Base-by-base conservation (phyloP, 352 stramenopile genomes). In the Phytopythium helicoides region DNA sequence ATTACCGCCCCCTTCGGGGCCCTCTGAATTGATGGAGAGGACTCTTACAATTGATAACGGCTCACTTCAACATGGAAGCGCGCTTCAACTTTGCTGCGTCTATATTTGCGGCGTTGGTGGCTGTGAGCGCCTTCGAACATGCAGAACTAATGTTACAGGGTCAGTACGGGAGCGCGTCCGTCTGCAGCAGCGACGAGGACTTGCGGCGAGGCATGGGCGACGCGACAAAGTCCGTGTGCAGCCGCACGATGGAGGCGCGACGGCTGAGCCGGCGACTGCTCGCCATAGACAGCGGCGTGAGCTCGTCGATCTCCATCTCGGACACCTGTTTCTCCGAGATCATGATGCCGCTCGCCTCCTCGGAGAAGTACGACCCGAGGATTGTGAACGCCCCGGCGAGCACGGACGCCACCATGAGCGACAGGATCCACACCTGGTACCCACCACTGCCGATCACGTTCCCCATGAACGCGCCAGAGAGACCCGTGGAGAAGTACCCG, bases 391-490 rank as follows among this genome's bases (percentile, higher is more conserved):
- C 58, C 0, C 77, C 77, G 0, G 77, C 66, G 21, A 86, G 56
- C 5, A 88, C 51, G 0, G 81, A 88, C 10, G 77, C 73, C 6
- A 67, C 58, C 60, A 85, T 72, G 37, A 91, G 75, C 15, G 77
- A 87, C 16, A 72, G 39, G 7, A 64, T 68, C 77, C 81, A 91
- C 15, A 86, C 60, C 11, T 58, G 22, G 56, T 86, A 91, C 5
- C 81, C 81, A 26, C 66, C 75, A 18, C 40, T 48, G 33, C 62
- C 60, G 48, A 91, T 86, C 25, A 85, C 60, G 33, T 71, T 73
- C 18, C 81, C 81, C 81, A 89, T 91, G 38, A 86, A 56, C 0
- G 67, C 71, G 21, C 75, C 78, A 2, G 77, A 82, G 6, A 91
- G 64, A 4, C 81, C 77, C 4, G 81, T 89, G 0, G 81, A 72